Evolutionary conservation across 441 rosid genomes (phyloP).

Genomic region (Gossypium davidsonii): DNA sequence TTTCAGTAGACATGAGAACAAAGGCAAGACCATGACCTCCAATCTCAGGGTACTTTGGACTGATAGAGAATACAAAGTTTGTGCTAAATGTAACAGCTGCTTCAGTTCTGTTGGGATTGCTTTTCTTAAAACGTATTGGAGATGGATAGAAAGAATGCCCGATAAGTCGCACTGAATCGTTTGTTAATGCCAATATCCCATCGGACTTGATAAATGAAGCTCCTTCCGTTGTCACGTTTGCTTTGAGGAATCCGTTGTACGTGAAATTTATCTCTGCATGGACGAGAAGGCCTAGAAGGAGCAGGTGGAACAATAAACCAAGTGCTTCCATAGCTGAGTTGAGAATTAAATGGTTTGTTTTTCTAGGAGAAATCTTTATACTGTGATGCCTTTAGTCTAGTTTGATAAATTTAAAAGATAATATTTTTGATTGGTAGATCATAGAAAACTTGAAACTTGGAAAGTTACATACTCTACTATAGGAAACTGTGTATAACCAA

Average conservation of each 20-base stretch:
- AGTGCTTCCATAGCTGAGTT: slow-evolving; percentile 3
- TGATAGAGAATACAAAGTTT: slow-evolving; percentile 15
- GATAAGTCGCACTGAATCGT: not conserved
- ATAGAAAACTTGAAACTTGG: not conserved
- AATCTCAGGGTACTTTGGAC: slow-evolving; percentile 17
- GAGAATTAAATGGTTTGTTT: not conserved
- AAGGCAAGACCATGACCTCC: slow-evolving; percentile 26
- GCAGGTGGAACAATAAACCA: slow-evolving; percentile 3
- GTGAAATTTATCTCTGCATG: slow-evolving; percentile 9
- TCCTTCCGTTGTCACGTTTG: slow-evolving; percentile 16
- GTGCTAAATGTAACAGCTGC: slow-evolving; percentile 12
- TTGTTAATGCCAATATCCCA: slow-evolving; percentile 15
- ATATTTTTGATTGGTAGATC: not conserved
- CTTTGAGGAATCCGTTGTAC: slow-evolving; percentile 13
- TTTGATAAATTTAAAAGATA: not conserved
- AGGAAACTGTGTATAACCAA: not conserved
- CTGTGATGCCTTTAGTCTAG: not conserved
- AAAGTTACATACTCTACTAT: not conserved
- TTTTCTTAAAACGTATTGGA: slow-evolving; percentile 11
- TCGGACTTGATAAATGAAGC: slow-evolving; percentile 4
- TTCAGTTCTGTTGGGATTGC: not conserved
- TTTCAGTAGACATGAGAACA: slow-evolving; percentile 6
- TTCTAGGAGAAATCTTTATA: not conserved
- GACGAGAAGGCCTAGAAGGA: not conserved
- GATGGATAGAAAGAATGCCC: slow-evolving; percentile 20